A percentile compares a stretch with the other conserved stretches of the same genome.
phyloP scores from a whole-genome alignment of 352 stramenopile species.

The Plasmopara muralis region DNA sequence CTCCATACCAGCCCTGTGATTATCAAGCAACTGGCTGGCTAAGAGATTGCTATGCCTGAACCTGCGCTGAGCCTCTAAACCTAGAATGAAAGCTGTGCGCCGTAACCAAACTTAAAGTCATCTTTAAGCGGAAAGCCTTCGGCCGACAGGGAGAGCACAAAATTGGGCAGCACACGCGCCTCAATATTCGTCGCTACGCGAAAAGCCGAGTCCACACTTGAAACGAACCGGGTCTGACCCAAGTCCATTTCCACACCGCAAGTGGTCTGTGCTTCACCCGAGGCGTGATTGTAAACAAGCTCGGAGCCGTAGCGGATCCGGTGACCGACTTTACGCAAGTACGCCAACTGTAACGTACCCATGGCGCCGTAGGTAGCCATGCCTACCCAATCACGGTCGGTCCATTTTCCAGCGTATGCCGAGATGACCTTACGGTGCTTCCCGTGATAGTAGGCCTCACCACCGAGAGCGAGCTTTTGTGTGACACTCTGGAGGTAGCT shows the following conservation, averaged over 20 bases:
- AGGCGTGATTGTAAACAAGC: slow-evolving; percentile 82
- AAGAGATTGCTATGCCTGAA: slow-evolving; percentile 22
- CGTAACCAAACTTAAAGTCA: slow-evolving; percentile 89
- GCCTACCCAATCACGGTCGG: slow-evolving; percentile 53
- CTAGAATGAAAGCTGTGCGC: slow-evolving; percentile 85
- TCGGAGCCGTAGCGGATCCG: slow-evolving; percentile 80
- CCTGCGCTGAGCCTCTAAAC: slow-evolving; percentile 22
- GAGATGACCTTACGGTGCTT: slow-evolving; percentile 83
- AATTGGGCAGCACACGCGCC: slow-evolving; percentile 80
- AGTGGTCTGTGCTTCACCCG: slow-evolving; percentile 74
- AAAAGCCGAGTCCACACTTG: slow-evolving; percentile 76
- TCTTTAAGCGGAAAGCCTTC: slow-evolving; percentile 83
- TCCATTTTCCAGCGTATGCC: slow-evolving; percentile 82
- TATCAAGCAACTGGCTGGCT: neutral
- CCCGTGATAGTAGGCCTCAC: slow-evolving; percentile 85
- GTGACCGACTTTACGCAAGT: slow-evolving; percentile 78
- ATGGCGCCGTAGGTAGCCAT: slow-evolving; percentile 73
- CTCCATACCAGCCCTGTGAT: slow-evolving; percentile 16
- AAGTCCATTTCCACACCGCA: slow-evolving; percentile 81
- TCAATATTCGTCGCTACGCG: slow-evolving; percentile 80
- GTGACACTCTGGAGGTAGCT: slow-evolving; percentile 87
- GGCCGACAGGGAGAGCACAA: slow-evolving; percentile 77
- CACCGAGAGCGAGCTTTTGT: slow-evolving; percentile 64
- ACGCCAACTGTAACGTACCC: slow-evolving; percentile 80
- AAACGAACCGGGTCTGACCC: slow-evolving; percentile 78